Evolutionary conservation across 1,139 yeast species (phyloP).

Genomic region (Kodamaea derodonti): DNA sequence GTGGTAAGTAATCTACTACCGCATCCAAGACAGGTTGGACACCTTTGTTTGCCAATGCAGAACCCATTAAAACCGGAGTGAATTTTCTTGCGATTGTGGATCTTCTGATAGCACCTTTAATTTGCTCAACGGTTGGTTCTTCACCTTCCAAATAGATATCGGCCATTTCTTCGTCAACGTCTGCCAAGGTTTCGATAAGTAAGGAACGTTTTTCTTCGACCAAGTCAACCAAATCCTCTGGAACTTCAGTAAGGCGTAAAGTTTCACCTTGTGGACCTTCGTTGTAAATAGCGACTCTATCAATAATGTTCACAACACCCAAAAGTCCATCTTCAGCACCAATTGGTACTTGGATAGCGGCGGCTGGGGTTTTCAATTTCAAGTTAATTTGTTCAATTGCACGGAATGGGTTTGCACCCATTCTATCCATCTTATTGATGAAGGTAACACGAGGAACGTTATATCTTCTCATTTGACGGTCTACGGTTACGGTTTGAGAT

Average conservation of each 20-base stretch:
- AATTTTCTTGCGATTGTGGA: slow-evolving; percentile 95
- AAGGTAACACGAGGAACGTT: slow-evolving; percentile 95
- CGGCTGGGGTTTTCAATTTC: slow-evolving; percentile 90
- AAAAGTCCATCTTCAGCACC: slow-evolving; percentile 81
- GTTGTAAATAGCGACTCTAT: slow-evolving; percentile 80
- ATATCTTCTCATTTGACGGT: slow-evolving; percentile 97
- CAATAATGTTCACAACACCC: slow-evolving; percentile 90
- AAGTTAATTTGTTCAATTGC: slow-evolving; percentile 88
- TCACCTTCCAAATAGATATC: slow-evolving; percentile 87
- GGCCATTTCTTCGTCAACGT: slow-evolving; percentile 96
- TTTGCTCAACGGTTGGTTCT: slow-evolving; percentile 80
- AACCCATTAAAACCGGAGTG: slow-evolving; percentile 98
- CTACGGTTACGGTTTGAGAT: slow-evolving; percentile 97
- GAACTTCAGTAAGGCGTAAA: slow-evolving; percentile 59
- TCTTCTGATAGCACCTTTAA: slow-evolving; percentile 85
- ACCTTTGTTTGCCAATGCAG: slow-evolving; percentile 95
- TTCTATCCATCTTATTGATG: slow-evolving; percentile 96
- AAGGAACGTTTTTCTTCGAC: slow-evolving; percentile 51
- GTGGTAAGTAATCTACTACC: slow-evolving; percentile 91
- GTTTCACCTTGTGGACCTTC: slow-evolving; percentile 92
- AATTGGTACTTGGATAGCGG: slow-evolving; percentile 96
- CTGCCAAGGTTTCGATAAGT: slow-evolving; percentile 91
- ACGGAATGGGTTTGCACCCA: slow-evolving; percentile 97
- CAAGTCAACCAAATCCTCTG: slow-evolving; percentile 41
- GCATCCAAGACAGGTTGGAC: slow-evolving; percentile 94